Base-by-base conservation (phyloP, 2,329 filamentous ascomycete genomes). In the Zarea fungicola region DNA sequence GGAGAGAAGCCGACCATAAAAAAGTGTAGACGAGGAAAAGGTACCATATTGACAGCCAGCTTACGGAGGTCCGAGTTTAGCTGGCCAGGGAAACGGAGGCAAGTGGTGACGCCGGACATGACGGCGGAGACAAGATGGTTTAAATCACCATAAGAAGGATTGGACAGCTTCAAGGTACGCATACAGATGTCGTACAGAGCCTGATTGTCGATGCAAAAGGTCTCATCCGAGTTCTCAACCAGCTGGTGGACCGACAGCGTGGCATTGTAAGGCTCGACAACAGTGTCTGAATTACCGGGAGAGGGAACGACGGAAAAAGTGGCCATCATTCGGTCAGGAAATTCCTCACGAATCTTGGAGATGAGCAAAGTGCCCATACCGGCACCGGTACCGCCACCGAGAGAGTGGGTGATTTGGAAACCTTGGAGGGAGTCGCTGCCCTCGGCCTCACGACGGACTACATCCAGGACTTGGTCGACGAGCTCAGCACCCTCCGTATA, bases 1-100 rank as follows among this genome's bases (percentile, higher is more conserved):
- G 93, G 93, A 74, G 93, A 92, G 72, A 99, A 99, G 73, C 93
- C 93, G 71, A 99, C 93, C 93, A 99, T 99, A 85, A 99, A 99
- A 86, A 99, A 99, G 78, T 99, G 93, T 57, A 99, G 89, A 90
- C 93, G 93, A 62, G 93, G 93, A 88, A 99, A 99, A 56, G 93
- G 93, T 76, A 99, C 93, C 81, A 99, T 99, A 89, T 99, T 99
- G 75, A 99, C 93, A 62, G 93, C 93, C 67, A 99, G 78, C 83
- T 99, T 99, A 79, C 93, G 90, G 62, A 99, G 88, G 72, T 99
- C 93, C 69, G 93, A 99, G 88, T 99, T 99, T 61, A 99, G 87
- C 83, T 99, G 93, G 71, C 93, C 93, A 50, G 93, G 93, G 89
- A 99, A 99, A 75, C 93, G 93, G 69, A 99, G 80, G 73, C 89